A percentile compares a stretch with the other conserved stretches of the same genome.
Conservation (phyloP, 192 early-diverging fungal species). For the Podila verticillata region DNA sequence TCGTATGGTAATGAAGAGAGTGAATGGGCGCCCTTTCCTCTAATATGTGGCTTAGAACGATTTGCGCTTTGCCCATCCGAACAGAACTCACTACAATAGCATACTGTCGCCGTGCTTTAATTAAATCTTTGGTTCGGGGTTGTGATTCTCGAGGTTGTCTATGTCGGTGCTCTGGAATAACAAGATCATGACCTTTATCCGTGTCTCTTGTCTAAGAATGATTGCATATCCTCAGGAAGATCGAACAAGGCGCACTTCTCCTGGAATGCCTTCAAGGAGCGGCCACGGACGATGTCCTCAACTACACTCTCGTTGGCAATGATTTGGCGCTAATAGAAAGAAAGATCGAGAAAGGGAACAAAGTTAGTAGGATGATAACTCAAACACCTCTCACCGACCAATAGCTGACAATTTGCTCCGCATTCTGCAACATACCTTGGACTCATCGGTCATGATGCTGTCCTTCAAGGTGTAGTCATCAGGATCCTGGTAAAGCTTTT, state of each 20-base stretch:
- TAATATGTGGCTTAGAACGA: background rate
- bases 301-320: conserved; percentile 73
- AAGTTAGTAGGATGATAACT: background rate
- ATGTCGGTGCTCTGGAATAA: background rate
- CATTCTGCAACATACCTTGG: conserved; percentile 55
- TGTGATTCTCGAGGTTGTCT: background rate
- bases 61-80: background rate
- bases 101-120: too few relatives aligned
- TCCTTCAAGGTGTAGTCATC: conserved; percentile 63
- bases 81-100: too few relatives aligned
- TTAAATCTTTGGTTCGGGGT: background rate
- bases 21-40: background rate
- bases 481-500: conserved; percentile 63
- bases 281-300: conserved; percentile 76
- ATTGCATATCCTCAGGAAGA: conserved; percentile 59
- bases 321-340: conserved; percentile 65
- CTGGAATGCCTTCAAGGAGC: conserved; percentile 73
- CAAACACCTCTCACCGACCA: too few relatives aligned
- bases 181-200: conserved; percentile 18
- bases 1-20: background rate
- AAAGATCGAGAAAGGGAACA: background rate
- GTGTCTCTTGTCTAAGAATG: conserved; percentile 55
- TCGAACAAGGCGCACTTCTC: conserved; percentile 73
- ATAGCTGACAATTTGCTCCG: background rate
- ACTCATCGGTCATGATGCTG: conserved; percentile 62